Conservation (phyloP, 179 eudicot genomes). For the Gypsophila paniculata region DNA sequence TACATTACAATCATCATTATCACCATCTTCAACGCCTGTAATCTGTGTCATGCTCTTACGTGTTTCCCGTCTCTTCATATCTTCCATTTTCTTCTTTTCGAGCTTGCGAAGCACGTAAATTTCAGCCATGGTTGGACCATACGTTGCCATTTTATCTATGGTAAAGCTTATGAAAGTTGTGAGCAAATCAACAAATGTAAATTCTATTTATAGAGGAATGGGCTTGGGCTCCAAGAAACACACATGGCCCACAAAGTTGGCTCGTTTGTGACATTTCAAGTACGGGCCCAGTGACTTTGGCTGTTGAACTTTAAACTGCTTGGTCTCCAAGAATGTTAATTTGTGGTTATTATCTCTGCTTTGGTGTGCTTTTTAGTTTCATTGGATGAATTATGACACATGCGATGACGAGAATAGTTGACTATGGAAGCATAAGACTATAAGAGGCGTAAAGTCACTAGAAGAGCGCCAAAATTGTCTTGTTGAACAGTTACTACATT, state of each 20-base stretch:
- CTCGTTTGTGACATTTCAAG: background rate
- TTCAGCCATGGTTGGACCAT: constrained; percentile 20
- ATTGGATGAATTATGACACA: too few species aligned
- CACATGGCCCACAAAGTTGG: background rate
- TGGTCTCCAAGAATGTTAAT: background rate
- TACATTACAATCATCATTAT: background rate
- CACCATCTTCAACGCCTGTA: background rate
- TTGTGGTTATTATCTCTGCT: too few species aligned
- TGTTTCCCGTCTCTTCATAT: constrained; percentile 1
- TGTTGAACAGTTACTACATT: too few species aligned
- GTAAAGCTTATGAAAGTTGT: background rate
- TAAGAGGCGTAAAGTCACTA: too few species aligned
- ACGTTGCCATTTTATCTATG: constrained; percentile 4
- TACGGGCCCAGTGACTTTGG: background rate
- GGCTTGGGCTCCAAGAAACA: constrained; percentile 20
- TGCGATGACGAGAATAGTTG: too few species aligned
- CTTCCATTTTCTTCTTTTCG: constrained; percentile 23
- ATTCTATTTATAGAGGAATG: background rate
- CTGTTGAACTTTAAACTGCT: background rate
- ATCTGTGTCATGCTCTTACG: background rate
- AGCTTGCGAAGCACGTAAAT: constrained; percentile 25
- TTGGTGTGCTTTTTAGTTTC: too few species aligned
- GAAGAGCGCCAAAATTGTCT: too few species aligned
- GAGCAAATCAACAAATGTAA: background rate
- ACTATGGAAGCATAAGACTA: too few species aligned